Conservation (phyloP, 148 eudicot genomes). For the Limonium bicolor region DNA sequence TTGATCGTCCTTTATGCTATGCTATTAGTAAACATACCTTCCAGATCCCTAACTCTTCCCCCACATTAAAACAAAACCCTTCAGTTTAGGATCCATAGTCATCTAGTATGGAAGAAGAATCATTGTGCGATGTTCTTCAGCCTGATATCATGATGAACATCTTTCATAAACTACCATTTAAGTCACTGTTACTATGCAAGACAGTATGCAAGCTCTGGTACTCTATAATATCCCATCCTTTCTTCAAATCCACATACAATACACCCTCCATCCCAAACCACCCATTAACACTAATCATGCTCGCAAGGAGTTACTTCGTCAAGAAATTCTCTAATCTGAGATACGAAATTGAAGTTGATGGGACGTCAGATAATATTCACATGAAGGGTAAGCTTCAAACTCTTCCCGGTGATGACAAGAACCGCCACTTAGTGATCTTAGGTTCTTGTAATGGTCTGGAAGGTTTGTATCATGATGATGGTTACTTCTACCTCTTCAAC, state of each 20-base stretch:
- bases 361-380: neutral
- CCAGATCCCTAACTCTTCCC: no score
- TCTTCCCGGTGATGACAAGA: neutral
- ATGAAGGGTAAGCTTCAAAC: neutral
- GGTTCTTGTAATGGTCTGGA: neutral
- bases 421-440: neutral
- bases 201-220: neutral
- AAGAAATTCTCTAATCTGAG: neutral
- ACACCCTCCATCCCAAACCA: neutral
- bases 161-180: neutral
- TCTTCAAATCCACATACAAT: slow-evolving; percentile 1
- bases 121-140: no score
- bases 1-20: no score
- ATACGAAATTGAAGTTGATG: neutral
- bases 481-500: neutral
- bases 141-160: neutral
- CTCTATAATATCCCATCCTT: neutral
- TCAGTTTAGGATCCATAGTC: no score
- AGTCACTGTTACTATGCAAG: neutral
- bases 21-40: no score
- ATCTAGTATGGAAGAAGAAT: no score
- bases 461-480: neutral
- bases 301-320: neutral
- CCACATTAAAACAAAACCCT: no score
- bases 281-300: neutral